Base-by-base conservation (phyloP, 2,329 filamentous ascomycete species). In the Xylaria sp. region DNA sequence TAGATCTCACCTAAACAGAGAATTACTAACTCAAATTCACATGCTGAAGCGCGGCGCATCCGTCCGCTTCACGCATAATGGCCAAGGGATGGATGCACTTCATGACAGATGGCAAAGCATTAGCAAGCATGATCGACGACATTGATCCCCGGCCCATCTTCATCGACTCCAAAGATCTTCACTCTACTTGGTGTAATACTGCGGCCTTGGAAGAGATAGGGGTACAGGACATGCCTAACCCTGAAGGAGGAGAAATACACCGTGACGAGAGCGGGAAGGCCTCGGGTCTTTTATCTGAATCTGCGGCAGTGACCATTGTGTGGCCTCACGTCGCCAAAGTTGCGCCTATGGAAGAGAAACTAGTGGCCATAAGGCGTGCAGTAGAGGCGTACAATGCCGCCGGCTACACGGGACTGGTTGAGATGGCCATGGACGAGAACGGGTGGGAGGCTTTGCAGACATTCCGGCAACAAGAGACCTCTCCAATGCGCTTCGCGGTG, bases 361-460 rank as follows among this genome's bases (percentile, higher is more conserved):
- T 82, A 13, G 78, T 76, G 3, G 82, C 84, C 1, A 75, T 88
- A 30, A 75, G 74, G 53, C 80, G 79, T 0, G 86, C 85, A 0
- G 80, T 88, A 30, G 70, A 77, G 0, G 82, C 83, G 10, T 88
- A 87, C 70, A 82, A 81, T 66, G 77, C 79, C 1, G 80, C 80
- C 0, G 86, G 86, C 3, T 87, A 85, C 72, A 88, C 86, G 1
- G 85, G 86, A 1, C 75, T 86, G 46, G 79, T 88, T 10, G 86
- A 89, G 67, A 87, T 89, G 86, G 86, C 86, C 3, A 86, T 88
- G 84, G 85, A 89, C 70, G 84, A 87, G 62, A 84, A 83, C 52
- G 80, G 79, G 4, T 87, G 85, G 84, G 83, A 84, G 50, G 84
- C 85, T 2, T 73, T 88, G 63, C 79, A 83, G 30, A 77, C 80